phyloP scores from a whole-genome alignment of 2,329 filamentous ascomycete species.

The Diplodia seriata region DNA sequence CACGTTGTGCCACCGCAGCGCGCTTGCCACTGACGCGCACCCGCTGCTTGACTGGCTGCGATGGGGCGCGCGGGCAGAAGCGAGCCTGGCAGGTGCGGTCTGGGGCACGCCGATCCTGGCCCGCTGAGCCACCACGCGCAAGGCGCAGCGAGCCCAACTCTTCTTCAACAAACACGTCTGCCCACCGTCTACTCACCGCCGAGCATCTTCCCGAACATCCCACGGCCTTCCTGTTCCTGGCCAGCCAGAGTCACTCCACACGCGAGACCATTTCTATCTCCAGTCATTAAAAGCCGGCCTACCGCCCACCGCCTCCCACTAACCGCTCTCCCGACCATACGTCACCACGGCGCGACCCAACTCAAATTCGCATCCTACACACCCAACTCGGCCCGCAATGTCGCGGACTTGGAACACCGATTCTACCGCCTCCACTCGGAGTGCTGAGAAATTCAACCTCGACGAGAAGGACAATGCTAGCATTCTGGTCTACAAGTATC shows the following conservation, averaged over 20 bases:
- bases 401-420: conserved; percentile 53
- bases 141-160: conserved; percentile 16
- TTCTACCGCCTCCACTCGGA: conserved; percentile 50
- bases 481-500: conserved; percentile 56
- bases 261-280: background rate
- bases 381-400: conserved; percentile 32
- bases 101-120: conserved; percentile 7
- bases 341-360: conserved; percentile 13
- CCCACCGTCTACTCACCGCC: conserved; percentile 9
- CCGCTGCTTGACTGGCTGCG: background rate
- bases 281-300: conserved; percentile 5
- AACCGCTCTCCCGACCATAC: background rate
- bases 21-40: background rate
- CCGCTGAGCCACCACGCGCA: conserved; percentile 19
- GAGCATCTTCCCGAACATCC: background rate
- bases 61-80: background rate
- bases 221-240: conserved; percentile 12
- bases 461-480: conserved; percentile 52
- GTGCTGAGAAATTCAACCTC: conserved; percentile 53
- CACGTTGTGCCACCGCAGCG: conserved; percentile 5
- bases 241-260: conserved; percentile 9
- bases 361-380: background rate
- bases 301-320: conserved; percentile 6
- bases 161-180: conserved; percentile 1
- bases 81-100: conserved; percentile 10